Evolutionary conservation across 257 asterid genomes (phyloP).

Genomic region (Catharanthus roseus): DNA sequence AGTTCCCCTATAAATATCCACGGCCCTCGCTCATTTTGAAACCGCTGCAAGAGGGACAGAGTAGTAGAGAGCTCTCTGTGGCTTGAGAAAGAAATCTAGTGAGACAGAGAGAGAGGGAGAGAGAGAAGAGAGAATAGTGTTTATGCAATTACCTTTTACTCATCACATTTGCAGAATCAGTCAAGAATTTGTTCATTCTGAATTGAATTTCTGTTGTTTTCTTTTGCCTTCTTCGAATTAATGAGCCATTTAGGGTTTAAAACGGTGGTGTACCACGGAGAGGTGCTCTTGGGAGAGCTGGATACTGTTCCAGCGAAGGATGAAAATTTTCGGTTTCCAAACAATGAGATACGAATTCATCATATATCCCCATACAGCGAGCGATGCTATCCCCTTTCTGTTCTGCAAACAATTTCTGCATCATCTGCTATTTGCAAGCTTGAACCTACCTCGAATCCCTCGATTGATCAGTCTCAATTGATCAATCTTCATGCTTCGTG

Average conservation of each 20-base stretch:
- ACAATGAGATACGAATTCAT: slow-evolving; percentile 84
- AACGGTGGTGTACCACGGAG: slow-evolving; percentile 71
- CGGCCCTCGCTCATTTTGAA: slow-evolving; percentile 31
- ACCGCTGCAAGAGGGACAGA: slow-evolving; percentile 40
- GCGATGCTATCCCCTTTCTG: slow-evolving; percentile 78
- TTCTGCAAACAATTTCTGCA: slow-evolving; percentile 63
- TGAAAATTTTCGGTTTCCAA: slow-evolving; percentile 62
- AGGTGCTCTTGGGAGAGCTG: slow-evolving; percentile 67
- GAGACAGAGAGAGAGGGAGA: slow-evolving; percentile 31
- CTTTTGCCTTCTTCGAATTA: neutral
- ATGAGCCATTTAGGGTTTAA: slow-evolving; percentile 95
- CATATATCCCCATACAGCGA: slow-evolving; percentile 60
- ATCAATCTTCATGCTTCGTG: slow-evolving; percentile 78
- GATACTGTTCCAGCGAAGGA: slow-evolving; percentile 58
- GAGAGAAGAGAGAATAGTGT: slow-evolving; percentile 16
- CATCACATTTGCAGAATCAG: slow-evolving; percentile 17
- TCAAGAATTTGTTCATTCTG: neutral
- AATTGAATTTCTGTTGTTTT: neutral
- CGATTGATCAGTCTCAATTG: slow-evolving; percentile 50
- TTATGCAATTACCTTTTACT: neutral
- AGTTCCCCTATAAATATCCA: slow-evolving; percentile 44
- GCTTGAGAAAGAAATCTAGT: slow-evolving; percentile 19
- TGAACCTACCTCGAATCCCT: slow-evolving; percentile 52
- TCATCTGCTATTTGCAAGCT: slow-evolving; percentile 79
- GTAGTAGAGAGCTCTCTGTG: neutral